These are phyloP conservation scores for Epichloe baconii DNA, from an alignment of 2,329 filamentous ascomycete genomes.

Conservation along the genomic window DNA sequence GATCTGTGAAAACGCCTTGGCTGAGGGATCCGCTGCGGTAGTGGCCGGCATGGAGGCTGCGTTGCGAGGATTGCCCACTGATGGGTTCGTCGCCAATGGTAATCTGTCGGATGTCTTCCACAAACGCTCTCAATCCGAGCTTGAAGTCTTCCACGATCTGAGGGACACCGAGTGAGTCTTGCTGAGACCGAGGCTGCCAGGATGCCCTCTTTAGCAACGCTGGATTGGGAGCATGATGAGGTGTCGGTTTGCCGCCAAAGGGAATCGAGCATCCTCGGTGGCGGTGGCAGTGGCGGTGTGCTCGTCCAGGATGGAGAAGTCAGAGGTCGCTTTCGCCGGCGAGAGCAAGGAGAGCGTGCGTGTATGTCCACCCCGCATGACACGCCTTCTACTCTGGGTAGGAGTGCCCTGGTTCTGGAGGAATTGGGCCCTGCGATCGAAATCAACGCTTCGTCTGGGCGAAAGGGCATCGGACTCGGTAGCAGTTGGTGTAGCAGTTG, in stretches of 20 bases:
- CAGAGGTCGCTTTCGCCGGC: slow-evolving; percentile 36
- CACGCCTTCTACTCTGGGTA: slow-evolving; percentile 36
- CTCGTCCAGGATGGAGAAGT: slow-evolving; percentile 31
- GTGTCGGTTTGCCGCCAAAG: slow-evolving; percentile 17
- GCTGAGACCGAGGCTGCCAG: slow-evolving; percentile 41
- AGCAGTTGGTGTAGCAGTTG: slow-evolving; percentile 9
- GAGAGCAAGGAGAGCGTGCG: slow-evolving; percentile 69
- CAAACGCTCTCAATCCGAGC: slow-evolving; percentile 83
- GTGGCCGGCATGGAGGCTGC: slow-evolving; percentile 5
- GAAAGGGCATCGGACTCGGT: slow-evolving; percentile 19
- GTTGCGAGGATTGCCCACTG: slow-evolving; percentile 30
- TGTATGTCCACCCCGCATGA: slow-evolving; percentile 55
- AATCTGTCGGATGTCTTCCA: slow-evolving; percentile 88
- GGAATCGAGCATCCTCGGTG: slow-evolving; percentile 12
- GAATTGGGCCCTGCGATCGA: slow-evolving; percentile 61
- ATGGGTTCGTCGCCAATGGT: slow-evolving; percentile 90
- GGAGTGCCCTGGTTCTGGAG: slow-evolving; percentile 36
- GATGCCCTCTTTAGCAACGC: slow-evolving; percentile 42
- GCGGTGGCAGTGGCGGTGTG: slow-evolving; percentile 15
- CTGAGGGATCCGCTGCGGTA: slow-evolving; percentile 4
- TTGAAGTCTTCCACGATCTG: slow-evolving; percentile 84
- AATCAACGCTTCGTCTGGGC: slow-evolving; percentile 39
- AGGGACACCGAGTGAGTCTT: slow-evolving; percentile 39
- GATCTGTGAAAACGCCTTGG: slow-evolving; percentile 16
- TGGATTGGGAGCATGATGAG: slow-evolving; percentile 24